Evolutionary conservation across 1,284 basidiomycete genomes (phyloP).

Genomic region (Cutaneotrichosporon cutaneum): DNA sequence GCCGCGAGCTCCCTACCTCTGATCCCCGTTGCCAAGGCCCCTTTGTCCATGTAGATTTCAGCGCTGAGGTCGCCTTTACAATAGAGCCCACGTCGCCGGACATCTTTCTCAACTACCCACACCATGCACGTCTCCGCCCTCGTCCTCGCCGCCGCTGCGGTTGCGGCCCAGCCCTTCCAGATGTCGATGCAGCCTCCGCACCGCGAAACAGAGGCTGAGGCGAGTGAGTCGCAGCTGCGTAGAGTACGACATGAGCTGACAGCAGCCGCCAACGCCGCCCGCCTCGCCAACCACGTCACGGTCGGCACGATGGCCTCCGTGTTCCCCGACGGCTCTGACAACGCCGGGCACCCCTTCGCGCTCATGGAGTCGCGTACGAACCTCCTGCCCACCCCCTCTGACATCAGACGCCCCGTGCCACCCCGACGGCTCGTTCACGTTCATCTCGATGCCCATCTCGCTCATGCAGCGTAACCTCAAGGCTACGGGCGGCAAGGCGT

Average conservation of each 20-base stretch:
- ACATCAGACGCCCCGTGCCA: conserved; percentile 57
- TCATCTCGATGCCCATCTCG: conserved; percentile 65
- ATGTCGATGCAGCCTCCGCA: conserved; percentile 7
- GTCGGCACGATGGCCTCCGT: conserved; percentile 48
- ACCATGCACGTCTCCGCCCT: conserved; percentile 15
- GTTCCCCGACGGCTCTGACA: conserved; percentile 34
- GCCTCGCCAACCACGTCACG: conserved; percentile 22
- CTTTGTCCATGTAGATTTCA: not conserved
- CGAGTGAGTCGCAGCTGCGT: conserved; percentile 25
- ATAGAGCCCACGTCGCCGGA: not conserved
- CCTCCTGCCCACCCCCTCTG: not conserved
- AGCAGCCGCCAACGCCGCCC: conserved; percentile 13
- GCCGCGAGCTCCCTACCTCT: not conserved
- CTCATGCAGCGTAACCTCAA: conserved; percentile 62
- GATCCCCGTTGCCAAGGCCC: not conserved
- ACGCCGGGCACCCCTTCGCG: conserved; percentile 59
- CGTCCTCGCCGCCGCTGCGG: conserved; percentile 8
- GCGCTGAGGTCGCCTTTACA: not conserved
- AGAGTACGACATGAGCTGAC: not conserved
- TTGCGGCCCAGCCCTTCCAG: conserved; percentile 12
- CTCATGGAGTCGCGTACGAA: conserved; percentile 56
- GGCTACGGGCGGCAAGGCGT: conserved; percentile 56
- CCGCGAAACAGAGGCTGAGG: conserved; percentile 35
- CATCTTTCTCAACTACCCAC: not conserved
- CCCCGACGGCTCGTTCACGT: conserved; percentile 61